A percentile compares a stretch with the other conserved stretches of the same genome.
Conservation (phyloP, 257 asterid species). For the Pogostemon cablin region DNA sequence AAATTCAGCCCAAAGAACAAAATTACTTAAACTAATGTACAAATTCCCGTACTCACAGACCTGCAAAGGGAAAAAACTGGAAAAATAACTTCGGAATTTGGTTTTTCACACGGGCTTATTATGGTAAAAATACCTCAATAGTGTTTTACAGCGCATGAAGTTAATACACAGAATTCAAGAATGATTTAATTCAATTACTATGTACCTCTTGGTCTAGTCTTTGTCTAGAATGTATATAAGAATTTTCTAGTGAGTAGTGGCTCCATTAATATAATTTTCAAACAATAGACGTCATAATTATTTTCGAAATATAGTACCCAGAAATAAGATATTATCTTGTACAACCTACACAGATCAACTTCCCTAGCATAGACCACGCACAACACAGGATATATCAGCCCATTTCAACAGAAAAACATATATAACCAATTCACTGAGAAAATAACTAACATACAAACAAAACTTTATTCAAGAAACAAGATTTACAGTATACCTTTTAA, state of each 20-base stretch:
- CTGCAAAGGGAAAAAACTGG: constrained; percentile 8
- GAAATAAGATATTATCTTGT: not conserved
- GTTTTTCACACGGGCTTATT: constrained; percentile 11
- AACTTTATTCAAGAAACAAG: constrained; percentile 31
- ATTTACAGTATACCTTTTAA: constrained; percentile 57
- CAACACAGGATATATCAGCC: constrained; percentile 20
- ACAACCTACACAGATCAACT: constrained; percentile 2
- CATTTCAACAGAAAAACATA: constrained; percentile 5
- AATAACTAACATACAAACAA: constrained; percentile 20
- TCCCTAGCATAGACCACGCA: constrained; percentile 11
- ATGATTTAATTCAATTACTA: not conserved
- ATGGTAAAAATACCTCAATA: not conserved
- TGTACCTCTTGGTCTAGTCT: not conserved
- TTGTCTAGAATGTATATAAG: not conserved
- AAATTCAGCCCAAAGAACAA: constrained; percentile 20
- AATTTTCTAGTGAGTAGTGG: not conserved
- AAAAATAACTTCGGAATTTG: not conserved
- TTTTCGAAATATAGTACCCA: not conserved
- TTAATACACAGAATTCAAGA: not conserved
- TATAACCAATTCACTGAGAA: constrained; percentile 3
- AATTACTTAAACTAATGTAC: not conserved
- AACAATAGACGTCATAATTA: not conserved
- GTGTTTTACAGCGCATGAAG: not conserved
- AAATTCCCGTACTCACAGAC: not conserved
- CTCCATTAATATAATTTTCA: not conserved